These are phyloP conservation scores for Clarireedia sp. DNA, from an alignment of 2,329 filamentous ascomycete genomes.

Conservation along the genomic window DNA sequence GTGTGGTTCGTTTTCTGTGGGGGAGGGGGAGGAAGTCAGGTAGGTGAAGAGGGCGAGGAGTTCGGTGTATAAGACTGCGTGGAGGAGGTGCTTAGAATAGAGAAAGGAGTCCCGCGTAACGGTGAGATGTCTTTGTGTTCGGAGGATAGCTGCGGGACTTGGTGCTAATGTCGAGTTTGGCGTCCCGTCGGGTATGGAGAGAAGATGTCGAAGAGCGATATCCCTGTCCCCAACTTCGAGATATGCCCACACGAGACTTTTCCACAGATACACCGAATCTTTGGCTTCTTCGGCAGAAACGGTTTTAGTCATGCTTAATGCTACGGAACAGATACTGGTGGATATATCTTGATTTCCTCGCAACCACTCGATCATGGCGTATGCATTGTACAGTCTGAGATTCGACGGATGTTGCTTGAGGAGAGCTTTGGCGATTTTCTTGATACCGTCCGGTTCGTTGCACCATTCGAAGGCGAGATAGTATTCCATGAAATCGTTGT, in stretches of 20 bases:
- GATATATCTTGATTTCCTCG: constrained; percentile 51
- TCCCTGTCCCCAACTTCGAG: constrained; percentile 19
- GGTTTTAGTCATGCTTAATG: constrained; percentile 49
- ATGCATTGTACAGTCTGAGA: constrained; percentile 67
- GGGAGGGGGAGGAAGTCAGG: constrained; percentile 33
- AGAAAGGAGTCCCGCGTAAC: constrained; percentile 49
- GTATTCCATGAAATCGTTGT: constrained; percentile 57
- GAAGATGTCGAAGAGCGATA: constrained; percentile 32
- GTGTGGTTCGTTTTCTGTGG: constrained; percentile 33
- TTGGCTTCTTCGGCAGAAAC: constrained; percentile 30
- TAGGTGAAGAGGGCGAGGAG: constrained; percentile 61
- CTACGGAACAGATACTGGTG: constrained; percentile 57
- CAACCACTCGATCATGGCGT: constrained; percentile 62
- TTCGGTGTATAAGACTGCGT: constrained; percentile 50
- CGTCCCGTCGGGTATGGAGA: constrained; percentile 32
- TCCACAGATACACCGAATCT: constrained; percentile 29
- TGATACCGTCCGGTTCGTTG: constrained; percentile 46
- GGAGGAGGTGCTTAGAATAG: constrained; percentile 38
- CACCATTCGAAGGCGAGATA: constrained; percentile 58
- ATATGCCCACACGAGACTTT: constrained; percentile 24
- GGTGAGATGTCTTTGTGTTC: constrained; percentile 43
- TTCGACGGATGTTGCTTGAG: constrained; percentile 61
- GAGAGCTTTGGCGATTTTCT: constrained; percentile 64
- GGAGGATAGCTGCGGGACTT: constrained; percentile 37
- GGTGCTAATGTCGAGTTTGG: constrained; percentile 26